phyloP scores from a whole-genome alignment of 768 basidiomycete genomes.

The Leccinellum luteum region DNA sequence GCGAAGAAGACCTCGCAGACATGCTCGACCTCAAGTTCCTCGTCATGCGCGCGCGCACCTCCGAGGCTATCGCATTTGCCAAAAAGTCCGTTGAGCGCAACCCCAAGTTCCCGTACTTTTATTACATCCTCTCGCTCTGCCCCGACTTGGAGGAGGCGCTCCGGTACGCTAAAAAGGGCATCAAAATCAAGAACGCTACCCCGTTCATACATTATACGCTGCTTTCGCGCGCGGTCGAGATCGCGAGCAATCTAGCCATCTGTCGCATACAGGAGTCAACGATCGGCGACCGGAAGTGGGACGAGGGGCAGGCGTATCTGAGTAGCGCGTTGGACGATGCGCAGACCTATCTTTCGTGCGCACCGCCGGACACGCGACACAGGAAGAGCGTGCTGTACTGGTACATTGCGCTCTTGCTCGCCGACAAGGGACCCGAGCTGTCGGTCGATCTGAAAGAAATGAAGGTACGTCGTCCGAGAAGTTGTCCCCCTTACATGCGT shows the following conservation, averaged over 20 bases:
- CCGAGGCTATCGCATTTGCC: slow-evolving; percentile 48
- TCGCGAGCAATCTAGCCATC: slow-evolving; percentile 57
- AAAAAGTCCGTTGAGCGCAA: slow-evolving; percentile 49
- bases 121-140: slow-evolving; percentile 57
- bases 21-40: slow-evolving; percentile 62
- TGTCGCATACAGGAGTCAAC: slow-evolving; percentile 45
- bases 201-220: slow-evolving; percentile 56
- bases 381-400: slow-evolving; percentile 60
- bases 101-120: slow-evolving; percentile 60
- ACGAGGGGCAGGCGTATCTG: slow-evolving; percentile 60
- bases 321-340: slow-evolving; percentile 61
- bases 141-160: slow-evolving; percentile 50
- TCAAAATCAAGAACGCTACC: slow-evolving; percentile 53
- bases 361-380: slow-evolving; percentile 61
- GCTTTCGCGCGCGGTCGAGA: slow-evolving; percentile 60
- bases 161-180: slow-evolving; percentile 61
- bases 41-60: slow-evolving; percentile 48
- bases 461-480: slow-evolving; percentile 36
- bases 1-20: slow-evolving; percentile 54
- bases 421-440: slow-evolving; percentile 49
- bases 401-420: slow-evolving; percentile 53
- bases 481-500: no score
- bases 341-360: slow-evolving; percentile 49
- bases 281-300: slow-evolving; percentile 44
- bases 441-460: slow-evolving; percentile 50